Percentiles rank a stretch among this genome's conserved stretches.
These are phyloP conservation scores for Cronartium quercuum DNA, from an alignment of 1,284 basidiomycete genomes.

Conservation along the genomic window DNA sequence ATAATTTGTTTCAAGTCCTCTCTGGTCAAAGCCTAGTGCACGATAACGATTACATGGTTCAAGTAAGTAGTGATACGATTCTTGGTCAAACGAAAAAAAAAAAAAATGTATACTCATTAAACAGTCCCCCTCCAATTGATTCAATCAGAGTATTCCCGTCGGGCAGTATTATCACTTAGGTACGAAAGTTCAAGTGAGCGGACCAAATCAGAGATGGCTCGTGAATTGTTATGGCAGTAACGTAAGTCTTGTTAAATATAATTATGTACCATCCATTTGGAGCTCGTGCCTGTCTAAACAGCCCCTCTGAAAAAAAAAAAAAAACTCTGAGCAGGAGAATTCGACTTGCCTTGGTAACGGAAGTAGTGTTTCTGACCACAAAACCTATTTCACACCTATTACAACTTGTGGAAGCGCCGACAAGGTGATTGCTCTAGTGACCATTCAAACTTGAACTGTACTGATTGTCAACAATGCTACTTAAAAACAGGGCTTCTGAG, in stretches of 20 bases:
- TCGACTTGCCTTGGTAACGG: conserved; percentile 11
- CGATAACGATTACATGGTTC: conserved; percentile 40
- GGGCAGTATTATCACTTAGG: conserved; percentile 39
- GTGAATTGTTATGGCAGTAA: conserved; percentile 31
- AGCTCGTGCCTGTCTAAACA: not conserved
- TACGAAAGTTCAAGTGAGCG: conserved; percentile 39
- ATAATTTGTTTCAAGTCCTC: conserved; percentile 39
- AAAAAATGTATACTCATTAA: too few species aligned
- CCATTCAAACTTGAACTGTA: too few species aligned
- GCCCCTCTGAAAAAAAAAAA: too few species aligned
- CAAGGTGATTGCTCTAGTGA: not conserved
- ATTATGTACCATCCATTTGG: not conserved
- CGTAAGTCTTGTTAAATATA: not conserved
- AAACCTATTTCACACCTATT: conserved; percentile 16
- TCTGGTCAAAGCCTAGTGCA: conserved; percentile 40
- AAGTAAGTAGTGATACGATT: not conserved
- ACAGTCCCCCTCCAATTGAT: not conserved
- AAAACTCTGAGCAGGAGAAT: conserved; percentile 1
- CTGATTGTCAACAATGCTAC: too few species aligned
- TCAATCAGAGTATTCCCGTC: not conserved
- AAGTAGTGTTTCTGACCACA: not conserved
- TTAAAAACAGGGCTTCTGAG: too few species aligned
- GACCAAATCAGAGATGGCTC: conserved; percentile 37
- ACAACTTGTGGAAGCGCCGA: not conserved
- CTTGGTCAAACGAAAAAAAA: not conserved